Conservation (phyloP, 306 rosid species). For the Ochetophila trinervis region DNA sequence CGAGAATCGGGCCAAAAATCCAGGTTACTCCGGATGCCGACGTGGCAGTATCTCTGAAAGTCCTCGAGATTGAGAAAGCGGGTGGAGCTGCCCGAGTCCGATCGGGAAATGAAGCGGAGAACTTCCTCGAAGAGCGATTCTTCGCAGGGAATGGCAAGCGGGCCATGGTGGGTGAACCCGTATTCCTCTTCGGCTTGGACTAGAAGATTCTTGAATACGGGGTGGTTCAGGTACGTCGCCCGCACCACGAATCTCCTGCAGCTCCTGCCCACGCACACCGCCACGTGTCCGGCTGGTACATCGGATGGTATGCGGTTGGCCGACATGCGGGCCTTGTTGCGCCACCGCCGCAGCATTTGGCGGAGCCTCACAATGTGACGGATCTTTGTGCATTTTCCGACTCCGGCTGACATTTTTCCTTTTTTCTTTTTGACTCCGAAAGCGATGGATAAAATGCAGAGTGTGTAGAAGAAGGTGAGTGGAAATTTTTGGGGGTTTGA, state of each 20-base stretch:
- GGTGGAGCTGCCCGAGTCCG: slow-evolving; percentile 41
- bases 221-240: slow-evolving; percentile 83
- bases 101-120: slow-evolving; percentile 56
- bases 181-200: slow-evolving; percentile 77
- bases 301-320: slow-evolving; percentile 67
- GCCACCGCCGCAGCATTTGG: slow-evolving; percentile 86
- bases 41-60: slow-evolving; percentile 54
- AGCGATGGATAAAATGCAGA: no score
- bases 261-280: slow-evolving; percentile 68
- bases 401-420: slow-evolving; percentile 45
- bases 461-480: neutral
- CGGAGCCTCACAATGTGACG: slow-evolving; percentile 88
- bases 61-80: slow-evolving; percentile 55
- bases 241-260: slow-evolving; percentile 64
- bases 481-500: slow-evolving; percentile 14
- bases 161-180: slow-evolving; percentile 70
- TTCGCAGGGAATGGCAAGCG: slow-evolving; percentile 81
- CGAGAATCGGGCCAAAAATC: slow-evolving; percentile 82
- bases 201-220: slow-evolving; percentile 73
- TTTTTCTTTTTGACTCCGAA: slow-evolving; percentile 4
- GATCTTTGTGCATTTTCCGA: slow-evolving; percentile 82
- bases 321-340: slow-evolving; percentile 73
- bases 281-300: slow-evolving; percentile 90
- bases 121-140: slow-evolving; percentile 63
- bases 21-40: slow-evolving; percentile 34